Conservation (phyloP, 805 yeast genomes). For the Candida orba region DNA sequence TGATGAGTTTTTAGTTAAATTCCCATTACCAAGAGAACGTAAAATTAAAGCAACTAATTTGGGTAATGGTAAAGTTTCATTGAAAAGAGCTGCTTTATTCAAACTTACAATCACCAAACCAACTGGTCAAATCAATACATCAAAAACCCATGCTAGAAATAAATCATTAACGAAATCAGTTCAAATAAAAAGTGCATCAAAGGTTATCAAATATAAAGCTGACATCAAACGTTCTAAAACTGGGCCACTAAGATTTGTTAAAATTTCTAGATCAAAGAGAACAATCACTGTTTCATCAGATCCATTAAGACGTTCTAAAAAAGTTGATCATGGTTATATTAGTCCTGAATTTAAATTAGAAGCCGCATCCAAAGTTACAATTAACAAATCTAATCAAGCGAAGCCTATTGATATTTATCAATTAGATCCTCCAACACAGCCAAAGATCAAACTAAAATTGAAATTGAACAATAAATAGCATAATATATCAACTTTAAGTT, state of each 20-base stretch:
- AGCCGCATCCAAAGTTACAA: neutral
- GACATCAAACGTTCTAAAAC: constrained; percentile 15
- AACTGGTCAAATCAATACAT: neutral
- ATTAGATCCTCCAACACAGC: neutral
- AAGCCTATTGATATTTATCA: neutral
- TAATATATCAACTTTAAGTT: too few relatives aligned
- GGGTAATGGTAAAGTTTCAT: constrained; percentile 46
- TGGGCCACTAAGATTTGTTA: constrained; percentile 36
- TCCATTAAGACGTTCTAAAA: constrained; percentile 27
- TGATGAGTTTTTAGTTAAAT: constrained; percentile 52
- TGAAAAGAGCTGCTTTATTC: constrained; percentile 45
- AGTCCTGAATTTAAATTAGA: too few relatives aligned
- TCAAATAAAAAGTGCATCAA: neutral
- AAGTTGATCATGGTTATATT: neutral
- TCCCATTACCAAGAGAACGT: constrained; percentile 63
- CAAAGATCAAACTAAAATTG: constrained; percentile 14
- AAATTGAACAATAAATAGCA: constrained; percentile 3
- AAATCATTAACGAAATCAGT: constrained; percentile 4
- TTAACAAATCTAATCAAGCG: neutral
- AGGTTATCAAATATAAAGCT: constrained; percentile 8
- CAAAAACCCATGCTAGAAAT: constrained; percentile 1
- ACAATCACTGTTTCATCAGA: constrained; percentile 34
- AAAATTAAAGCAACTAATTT: constrained; percentile 52
- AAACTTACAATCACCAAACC: constrained; percentile 16
- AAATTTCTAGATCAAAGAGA: constrained; percentile 29